Evolutionary conservation across 1,139 yeast genomes (phyloP).

Genomic region (Lodderomyces metapsilosis): DNA sequence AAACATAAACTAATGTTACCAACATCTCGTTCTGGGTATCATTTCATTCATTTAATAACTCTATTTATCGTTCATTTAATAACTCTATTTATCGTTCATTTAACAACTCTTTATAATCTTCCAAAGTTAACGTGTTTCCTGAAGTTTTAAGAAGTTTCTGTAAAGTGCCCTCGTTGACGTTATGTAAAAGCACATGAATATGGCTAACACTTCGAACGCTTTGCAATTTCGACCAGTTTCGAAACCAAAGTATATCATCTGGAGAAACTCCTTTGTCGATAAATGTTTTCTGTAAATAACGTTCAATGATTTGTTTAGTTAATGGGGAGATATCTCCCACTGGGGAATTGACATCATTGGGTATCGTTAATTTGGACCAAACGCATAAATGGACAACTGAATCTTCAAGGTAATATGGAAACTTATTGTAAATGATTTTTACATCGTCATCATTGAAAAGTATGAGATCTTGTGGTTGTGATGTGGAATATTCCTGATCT

Average conservation of each 20-base stretch:
- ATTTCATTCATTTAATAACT: constrained; percentile 5
- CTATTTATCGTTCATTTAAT: too few relatives aligned
- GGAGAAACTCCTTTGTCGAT: constrained; percentile 34
- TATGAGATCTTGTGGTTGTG: constrained; percentile 13
- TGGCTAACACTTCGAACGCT: constrained; percentile 60
- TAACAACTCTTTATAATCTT: constrained; percentile 19
- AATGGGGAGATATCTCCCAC: constrained; percentile 45
- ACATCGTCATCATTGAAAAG: constrained; percentile 23
- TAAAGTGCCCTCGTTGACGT: constrained; percentile 24
- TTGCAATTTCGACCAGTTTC: constrained; percentile 61
- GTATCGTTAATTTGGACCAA: constrained; percentile 40
- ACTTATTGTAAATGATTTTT: constrained; percentile 40
- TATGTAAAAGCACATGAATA: constrained; percentile 50
- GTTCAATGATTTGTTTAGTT: constrained; percentile 36
- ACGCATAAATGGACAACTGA: constrained; percentile 42
- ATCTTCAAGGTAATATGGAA: constrained; percentile 41
- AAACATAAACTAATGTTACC: background rate
- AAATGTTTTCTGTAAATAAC: constrained; percentile 46
- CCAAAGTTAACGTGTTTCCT: constrained; percentile 21
- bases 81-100: too few relatives aligned
- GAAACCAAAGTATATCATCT: constrained; percentile 54
- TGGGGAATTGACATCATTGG: constrained; percentile 29
- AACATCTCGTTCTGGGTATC: too few relatives aligned
- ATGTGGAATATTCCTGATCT: constrained; percentile 15
- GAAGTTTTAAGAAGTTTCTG: constrained; percentile 19